Evolutionary conservation across 2,329 filamentous ascomycete species (phyloP), one percentile per base, ranked within the genome.

Genomic region (Setomelanomma holmii): DNA sequence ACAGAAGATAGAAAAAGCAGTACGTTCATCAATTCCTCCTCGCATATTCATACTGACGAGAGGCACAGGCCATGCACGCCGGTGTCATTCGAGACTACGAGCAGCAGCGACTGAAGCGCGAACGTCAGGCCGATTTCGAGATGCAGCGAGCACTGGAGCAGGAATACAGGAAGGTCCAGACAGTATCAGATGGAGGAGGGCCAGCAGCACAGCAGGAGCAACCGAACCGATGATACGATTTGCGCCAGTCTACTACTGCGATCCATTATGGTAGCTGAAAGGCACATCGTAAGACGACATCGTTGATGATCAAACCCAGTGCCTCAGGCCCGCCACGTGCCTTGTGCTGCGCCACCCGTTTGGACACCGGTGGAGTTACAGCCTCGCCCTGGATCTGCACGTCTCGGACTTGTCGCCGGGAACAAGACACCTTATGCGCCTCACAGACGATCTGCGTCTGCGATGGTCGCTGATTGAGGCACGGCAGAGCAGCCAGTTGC

Each of bases 71-170:
- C 51, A 99, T 99, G 95, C 95, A 99, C 71, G 86, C 89, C 62
- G 95, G 95, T 39, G 95, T 99, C 36, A 80, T 98, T 60, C 90
- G 93, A 59, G 95, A 99, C 70, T 89, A 97, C 82, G 93, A 98
- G 71, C 91, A 96, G 71, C 93, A 96, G 73, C 87, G 90, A 40
- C 74, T 97, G 61, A 97, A 97, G 78, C 84, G 86, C 61, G 95
- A 99, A 75, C 88, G 95, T 53, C 90, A 96, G 74, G 85, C 92
- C 45, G 95, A 99, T 72, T 99, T 99, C 69, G 93, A 98, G 60
- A 86, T 96, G 84, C 95, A 99, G 73, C 85, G 83, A 58, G 84
- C 84, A 5, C 80, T 99, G 41, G 93, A 98, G 77, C 85, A 89
- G 67, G 90, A 99, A 74, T 98, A 97, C 75, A 87, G 88, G 73